A percentile compares a stretch with the other conserved stretches of the same genome.
Conservation (phyloP, 179 eudicot species). For the Silene noctiflora region DNA sequence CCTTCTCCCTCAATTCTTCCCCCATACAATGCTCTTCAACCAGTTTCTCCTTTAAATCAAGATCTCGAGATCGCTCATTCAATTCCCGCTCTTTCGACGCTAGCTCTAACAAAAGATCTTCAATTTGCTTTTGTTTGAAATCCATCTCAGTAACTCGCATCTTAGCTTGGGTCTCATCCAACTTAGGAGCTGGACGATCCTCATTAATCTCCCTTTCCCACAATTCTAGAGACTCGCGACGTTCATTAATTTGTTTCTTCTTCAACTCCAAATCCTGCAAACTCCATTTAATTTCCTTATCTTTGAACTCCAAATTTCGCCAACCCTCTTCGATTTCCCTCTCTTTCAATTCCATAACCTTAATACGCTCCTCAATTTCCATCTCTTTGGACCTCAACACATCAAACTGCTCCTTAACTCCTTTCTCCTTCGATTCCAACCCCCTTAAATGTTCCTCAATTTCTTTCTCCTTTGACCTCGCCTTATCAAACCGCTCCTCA, state of each 20-base stretch:
- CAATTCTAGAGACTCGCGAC: not conserved
- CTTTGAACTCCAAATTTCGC: not conserved
- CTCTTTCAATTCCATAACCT: too few species aligned
- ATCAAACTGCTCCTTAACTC: not conserved
- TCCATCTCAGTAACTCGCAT: not conserved
- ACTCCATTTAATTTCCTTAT: slow-evolving; percentile 1
- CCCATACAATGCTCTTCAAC: not conserved
- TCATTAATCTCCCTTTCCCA: not conserved
- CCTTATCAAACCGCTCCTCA: not conserved
- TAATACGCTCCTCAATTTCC: too few species aligned
- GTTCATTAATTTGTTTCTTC: not conserved
- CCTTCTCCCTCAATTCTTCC: slow-evolving; percentile 1
- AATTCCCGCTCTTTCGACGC: slow-evolving; percentile 1
- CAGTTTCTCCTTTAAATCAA: slow-evolving; percentile 8
- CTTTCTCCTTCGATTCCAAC: slow-evolving; percentile 10
- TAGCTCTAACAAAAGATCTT: not conserved
- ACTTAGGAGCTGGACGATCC: not conserved
- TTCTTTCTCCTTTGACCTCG: slow-evolving; percentile 1
- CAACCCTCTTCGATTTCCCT: not conserved
- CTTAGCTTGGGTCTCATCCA: not conserved
- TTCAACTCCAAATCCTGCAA: slow-evolving; percentile 11
- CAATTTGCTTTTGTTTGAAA: slow-evolving; percentile 11
- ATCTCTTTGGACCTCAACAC: too few species aligned
- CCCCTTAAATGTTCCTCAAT: not conserved
- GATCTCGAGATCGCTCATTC: not conserved